Evolutionary conservation across 73 alveolate species (phyloP).

Genomic region (Durusdinium trenchii): DNA sequence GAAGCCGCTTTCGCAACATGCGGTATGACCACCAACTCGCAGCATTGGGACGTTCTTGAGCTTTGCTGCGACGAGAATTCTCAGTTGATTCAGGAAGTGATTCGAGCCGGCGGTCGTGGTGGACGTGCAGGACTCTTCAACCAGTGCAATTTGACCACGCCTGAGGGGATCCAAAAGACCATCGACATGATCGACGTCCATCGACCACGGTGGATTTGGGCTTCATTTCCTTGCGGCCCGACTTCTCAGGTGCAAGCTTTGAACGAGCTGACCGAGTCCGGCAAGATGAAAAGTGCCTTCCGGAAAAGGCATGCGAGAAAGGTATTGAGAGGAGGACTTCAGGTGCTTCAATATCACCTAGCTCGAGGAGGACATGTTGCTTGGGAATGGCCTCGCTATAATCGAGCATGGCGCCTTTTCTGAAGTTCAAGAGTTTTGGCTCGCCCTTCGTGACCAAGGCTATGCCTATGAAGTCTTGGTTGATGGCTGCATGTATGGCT

Average conservation of each 20-base stretch:
- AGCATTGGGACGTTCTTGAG: neutral
- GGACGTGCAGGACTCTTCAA: neutral
- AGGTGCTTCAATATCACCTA: neutral
- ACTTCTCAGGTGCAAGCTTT: too few species aligned
- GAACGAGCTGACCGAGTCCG: neutral
- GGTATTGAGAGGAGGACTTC: neutral
- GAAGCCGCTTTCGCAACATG: neutral
- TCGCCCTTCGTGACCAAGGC: neutral
- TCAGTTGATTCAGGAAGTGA: neutral
- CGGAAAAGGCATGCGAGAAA: neutral
- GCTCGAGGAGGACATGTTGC: neutral
- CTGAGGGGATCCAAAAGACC: neutral
- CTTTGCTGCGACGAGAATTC: neutral
- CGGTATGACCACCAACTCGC: neutral
- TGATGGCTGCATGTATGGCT: neutral
- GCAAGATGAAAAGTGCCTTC: neutral
- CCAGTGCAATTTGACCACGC: neutral
- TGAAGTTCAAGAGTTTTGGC: neutral
- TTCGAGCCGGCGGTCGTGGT: neutral
- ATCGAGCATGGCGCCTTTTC: neutral
- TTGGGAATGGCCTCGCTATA: conserved; percentile 4
- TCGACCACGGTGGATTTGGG: neutral
- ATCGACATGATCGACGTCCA: neutral
- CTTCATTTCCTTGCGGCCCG: neutral
- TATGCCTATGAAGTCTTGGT: neutral